These are phyloP conservation scores for Arthroderma sp. DNA, from an alignment of 2,329 filamentous ascomycete species.

Conservation along the genomic window DNA sequence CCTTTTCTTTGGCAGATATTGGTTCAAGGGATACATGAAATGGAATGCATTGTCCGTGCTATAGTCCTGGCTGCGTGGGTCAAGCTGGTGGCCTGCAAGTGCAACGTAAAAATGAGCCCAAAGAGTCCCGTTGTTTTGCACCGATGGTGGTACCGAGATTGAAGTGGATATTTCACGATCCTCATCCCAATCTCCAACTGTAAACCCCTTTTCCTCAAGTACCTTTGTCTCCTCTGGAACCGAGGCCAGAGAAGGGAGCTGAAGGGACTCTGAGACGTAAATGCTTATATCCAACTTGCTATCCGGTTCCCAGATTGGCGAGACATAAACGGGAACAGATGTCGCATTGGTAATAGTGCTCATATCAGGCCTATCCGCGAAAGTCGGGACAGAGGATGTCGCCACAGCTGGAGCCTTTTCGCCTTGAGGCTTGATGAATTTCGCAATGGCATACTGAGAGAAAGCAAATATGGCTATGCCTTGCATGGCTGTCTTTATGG, in stretches of 20 bases:
- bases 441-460: constrained; percentile 43
- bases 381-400: constrained; percentile 43
- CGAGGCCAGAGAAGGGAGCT: constrained; percentile 53
- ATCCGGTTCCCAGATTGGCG: constrained; percentile 77
- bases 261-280: constrained; percentile 65
- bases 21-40: constrained; percentile 72
- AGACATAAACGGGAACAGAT: constrained; percentile 54
- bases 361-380: constrained; percentile 47
- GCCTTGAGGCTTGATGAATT: constrained; percentile 36
- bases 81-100: constrained; percentile 59
- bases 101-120: constrained; percentile 91
- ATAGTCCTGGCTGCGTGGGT: constrained; percentile 60
- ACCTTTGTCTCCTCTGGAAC: constrained; percentile 53
- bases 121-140: constrained; percentile 84
- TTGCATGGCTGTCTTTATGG: constrained; percentile 34
- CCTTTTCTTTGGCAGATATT: constrained; percentile 87
- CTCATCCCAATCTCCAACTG: constrained; percentile 65
- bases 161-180: constrained; percentile 62
- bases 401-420: constrained; percentile 12
- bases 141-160: constrained; percentile 61
- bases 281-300: constrained; percentile 69
- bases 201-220: constrained; percentile 67
- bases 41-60: constrained; percentile 66
- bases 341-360: constrained; percentile 46
- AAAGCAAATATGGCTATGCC: constrained; percentile 47